Conservation (phyloP, 345 rosid species). For the Anastatica hierochuntica region DNA sequence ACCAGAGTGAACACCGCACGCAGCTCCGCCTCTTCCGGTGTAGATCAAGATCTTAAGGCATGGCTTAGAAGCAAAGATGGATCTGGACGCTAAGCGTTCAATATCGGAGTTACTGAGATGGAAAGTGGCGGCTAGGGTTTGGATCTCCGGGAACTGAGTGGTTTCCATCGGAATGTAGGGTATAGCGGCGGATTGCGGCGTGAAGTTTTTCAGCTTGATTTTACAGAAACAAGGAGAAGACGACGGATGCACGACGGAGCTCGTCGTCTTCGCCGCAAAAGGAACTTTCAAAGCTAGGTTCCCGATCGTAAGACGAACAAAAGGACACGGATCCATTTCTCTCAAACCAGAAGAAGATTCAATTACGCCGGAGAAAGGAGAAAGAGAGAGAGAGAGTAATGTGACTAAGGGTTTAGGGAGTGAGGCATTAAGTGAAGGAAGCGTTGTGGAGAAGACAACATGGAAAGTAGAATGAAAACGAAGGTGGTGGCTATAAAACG, state of each 20-base stretch:
- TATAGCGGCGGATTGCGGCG: slow-evolving; percentile 51
- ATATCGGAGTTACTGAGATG: slow-evolving; percentile 63
- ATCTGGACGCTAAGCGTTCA: slow-evolving; percentile 43
- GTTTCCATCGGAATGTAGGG: slow-evolving; percentile 50
- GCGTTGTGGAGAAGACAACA: slow-evolving; percentile 5
- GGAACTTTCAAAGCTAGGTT: slow-evolving; percentile 69
- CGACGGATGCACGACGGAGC: slow-evolving; percentile 71
- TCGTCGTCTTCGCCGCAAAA: slow-evolving; percentile 48
- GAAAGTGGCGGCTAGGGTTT: slow-evolving; percentile 54
- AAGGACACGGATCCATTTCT: slow-evolving; percentile 93
- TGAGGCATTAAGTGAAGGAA: slow-evolving; percentile 20
- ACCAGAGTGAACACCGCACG: slow-evolving; percentile 69
- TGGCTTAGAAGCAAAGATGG: slow-evolving; percentile 48
- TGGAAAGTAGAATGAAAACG: background rate
- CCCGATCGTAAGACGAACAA: slow-evolving; percentile 64
- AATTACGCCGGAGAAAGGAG: background rate
- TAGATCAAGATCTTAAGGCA: slow-evolving; percentile 50
- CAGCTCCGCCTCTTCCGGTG: slow-evolving; percentile 62
- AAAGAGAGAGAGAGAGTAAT: background rate
- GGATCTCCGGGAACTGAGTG: slow-evolving; percentile 31
- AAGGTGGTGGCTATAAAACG: slow-evolving; percentile 3
- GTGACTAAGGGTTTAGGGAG: slow-evolving; percentile 7
- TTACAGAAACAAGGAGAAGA: slow-evolving; percentile 78
- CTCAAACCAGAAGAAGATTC: background rate
- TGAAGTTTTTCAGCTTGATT: slow-evolving; percentile 59